Base-by-base conservation (phyloP, 371 early-diverging fungal species). In the Parasitella parasitica region DNA sequence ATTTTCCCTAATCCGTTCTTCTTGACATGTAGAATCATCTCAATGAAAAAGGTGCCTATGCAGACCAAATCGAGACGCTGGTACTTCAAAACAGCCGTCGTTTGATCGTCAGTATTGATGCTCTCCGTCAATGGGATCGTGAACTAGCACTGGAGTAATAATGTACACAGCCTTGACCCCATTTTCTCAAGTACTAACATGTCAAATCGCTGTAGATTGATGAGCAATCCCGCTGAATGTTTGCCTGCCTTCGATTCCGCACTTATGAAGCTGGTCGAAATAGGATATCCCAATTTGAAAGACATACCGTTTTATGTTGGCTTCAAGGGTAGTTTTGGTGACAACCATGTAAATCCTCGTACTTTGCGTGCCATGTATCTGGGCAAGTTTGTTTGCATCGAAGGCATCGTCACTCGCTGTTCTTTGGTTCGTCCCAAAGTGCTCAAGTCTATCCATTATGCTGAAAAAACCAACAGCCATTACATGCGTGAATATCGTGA, bases 371-470 rank as follows among this genome's bases (percentile, higher is more conserved):
- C 99, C 7, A 73, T 71, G 54, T 90, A 86, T 57, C 70, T 99
- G 20, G 95, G 97, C 26, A 91, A 91, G 71, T 80, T 99, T 59
- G 89, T 99, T 30, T 96, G 94, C 66, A 71, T 99, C 34, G 99
- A 99, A 78, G 99, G 99, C 50, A 99, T 99, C 66, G 98, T 99
- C 26, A 99, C 99, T 3, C 89, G 93, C 61, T 97, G 97, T 86
- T 97, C 98, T 26, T 83, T 98, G 52, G 98, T 99, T 1, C 80
- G 99, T 30, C 99, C 99, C 58, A 99, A 99, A 74, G 90, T 99
- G 0, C 78, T 90, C 34, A 87, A 87, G 59, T 94, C 93, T 39
- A 93, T 99, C 20, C 99, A 99, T 76, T 99, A 95, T 70, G 90
- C 90, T 61, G 94, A 92, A 56, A 86, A 86, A 46, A 92, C 91